phyloP scores from a whole-genome alignment of 2,329 filamentous ascomycete genomes.

The Pseudogymnoascus sp. region DNA sequence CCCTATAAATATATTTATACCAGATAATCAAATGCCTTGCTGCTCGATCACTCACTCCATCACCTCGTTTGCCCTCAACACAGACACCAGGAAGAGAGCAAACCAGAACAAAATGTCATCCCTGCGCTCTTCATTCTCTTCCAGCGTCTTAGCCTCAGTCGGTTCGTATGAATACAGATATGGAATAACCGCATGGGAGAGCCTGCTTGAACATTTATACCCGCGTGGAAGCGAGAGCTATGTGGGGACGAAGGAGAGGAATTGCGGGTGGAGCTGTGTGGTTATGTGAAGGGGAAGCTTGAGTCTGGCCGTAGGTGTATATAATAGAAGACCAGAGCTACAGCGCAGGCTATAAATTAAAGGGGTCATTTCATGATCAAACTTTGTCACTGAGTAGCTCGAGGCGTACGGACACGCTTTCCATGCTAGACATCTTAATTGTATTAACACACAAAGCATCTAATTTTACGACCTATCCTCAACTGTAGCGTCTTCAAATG shows the following conservation, averaged over 20 bases:
- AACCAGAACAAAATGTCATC: neutral
- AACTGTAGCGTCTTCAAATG: slow-evolving; percentile 1
- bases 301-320: neutral
- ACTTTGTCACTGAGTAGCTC: neutral
- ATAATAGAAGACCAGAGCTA: neutral
- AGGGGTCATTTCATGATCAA: neutral
- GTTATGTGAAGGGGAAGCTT: neutral
- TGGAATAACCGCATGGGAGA: neutral
- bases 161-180: neutral
- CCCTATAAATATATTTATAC: neutral
- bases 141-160: neutral
- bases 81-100: too few species aligned
- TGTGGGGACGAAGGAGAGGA: neutral
- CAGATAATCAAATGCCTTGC: neutral
- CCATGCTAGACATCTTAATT: neutral
- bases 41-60: neutral
- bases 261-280: neutral
- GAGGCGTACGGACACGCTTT: neutral
- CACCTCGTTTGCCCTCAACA: too few species aligned
- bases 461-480: neutral
- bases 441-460: neutral
- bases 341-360: neutral
- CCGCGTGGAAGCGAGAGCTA: neutral
- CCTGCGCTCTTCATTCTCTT: neutral
- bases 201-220: neutral